These are phyloP conservation scores for maize (Zea mays) DNA, from an alignment of 176 grass and related monocot species.

Conservation along the genomic window DNA sequence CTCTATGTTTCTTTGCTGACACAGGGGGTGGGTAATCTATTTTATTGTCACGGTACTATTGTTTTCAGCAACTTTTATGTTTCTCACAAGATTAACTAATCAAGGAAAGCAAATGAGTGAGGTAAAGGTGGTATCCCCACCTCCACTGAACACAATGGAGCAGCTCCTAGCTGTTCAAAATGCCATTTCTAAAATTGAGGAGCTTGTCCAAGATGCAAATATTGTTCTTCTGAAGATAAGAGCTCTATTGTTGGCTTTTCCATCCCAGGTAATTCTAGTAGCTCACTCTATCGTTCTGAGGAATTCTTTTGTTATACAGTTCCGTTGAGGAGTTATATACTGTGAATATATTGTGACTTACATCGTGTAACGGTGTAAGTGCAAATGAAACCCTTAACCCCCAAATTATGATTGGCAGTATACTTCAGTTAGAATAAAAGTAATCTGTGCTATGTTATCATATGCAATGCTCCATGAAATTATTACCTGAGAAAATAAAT, in stretches of 20 bases:
- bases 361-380: conserved; percentile 15
- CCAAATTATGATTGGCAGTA: background rate
- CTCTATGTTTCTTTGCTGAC: conserved; percentile 34
- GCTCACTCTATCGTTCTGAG: conserved; percentile 6
- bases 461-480: conserved; percentile 2
- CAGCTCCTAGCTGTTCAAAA: conserved; percentile 97
- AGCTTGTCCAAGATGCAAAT: conserved; percentile 89
- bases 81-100: conserved; percentile 79
- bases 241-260: conserved; percentile 74
- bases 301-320: conserved; percentile 7
- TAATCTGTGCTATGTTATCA: background rate
- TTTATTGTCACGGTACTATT: conserved; percentile 59
- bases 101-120: conserved; percentile 67
- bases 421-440: background rate
- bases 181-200: conserved; percentile 91
- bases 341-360: conserved; percentile 20
- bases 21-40: conserved; percentile 84
- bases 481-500: background rate
- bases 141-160: conserved; percentile 89
- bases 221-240: conserved; percentile 89
- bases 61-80: conserved; percentile 80
- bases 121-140: conserved; percentile 81
- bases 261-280: conserved; percentile 65
- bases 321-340: conserved; percentile 2
- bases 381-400: conserved; percentile 4